Evolutionary conservation across 108 stramenopile species (phyloP), one percentile per base, ranked within the genome.

Genomic region (Discostella stelligeroides): DNA sequence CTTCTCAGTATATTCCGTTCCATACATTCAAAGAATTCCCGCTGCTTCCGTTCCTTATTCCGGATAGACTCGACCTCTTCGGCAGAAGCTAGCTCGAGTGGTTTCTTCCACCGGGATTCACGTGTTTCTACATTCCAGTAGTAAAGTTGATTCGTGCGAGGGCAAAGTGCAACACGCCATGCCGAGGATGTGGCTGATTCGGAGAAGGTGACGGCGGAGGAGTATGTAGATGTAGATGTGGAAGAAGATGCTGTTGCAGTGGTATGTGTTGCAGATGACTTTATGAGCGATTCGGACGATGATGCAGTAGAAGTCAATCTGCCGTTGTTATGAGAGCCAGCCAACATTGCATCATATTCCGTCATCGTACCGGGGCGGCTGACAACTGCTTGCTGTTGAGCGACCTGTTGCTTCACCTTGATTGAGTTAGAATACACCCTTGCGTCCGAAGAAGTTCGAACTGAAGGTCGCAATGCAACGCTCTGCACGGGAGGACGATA

Each of bases 61-160:
- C 80, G 58, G 43, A 94, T 91, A 9, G 65, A 81, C 27, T 63
- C 25, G 10, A 76, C 71, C 75, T 96, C 95, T 15, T 72, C 84
- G 0, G 71, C 83, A 5, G 71, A 47, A 18, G 87, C 90, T 55
- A 95, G 50, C 63, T 90, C 90, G 45, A 89, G 39, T 0, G 94
- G 94, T 59, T 98, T 98, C 38, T 92, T 82, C 97, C 97, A 99
- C 64, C 92, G 89, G n/a, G 97, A 95, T 80, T 97, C 91, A 20
- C 96, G 66, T 15, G 97, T 97, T 21, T 71, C 27, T 7, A 75
- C 66, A 78, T 98, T 89, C 76, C 96, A 99, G 73, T 95, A 99
- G 88, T 97, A 99, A 1, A 90, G 87, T 58, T 88, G 76, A 46
- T 85, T 80, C 2, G 91, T 81, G 23, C 66, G 73, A 18, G 96